phyloP scores from a whole-genome alignment of 2,329 filamentous ascomycete species.

The Phoma sp. region DNA sequence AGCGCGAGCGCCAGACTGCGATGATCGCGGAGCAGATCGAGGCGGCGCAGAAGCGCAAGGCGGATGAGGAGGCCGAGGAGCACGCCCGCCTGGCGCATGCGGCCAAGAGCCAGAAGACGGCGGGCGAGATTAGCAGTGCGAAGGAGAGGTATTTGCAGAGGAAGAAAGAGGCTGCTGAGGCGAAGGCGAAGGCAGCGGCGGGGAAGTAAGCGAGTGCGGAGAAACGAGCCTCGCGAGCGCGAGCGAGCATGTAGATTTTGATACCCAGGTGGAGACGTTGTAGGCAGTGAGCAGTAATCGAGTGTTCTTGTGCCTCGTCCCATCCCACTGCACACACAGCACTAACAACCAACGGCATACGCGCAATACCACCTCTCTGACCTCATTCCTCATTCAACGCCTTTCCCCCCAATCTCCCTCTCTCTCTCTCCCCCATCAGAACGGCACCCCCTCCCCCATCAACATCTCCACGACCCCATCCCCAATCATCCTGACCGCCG shows the following conservation, averaged over 20 bases:
- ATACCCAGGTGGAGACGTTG: not conserved
- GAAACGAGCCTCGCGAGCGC: too few species aligned
- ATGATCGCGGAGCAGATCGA: slow-evolving; percentile 82
- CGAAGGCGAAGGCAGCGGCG: slow-evolving; percentile 62
- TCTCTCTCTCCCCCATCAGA: not conserved
- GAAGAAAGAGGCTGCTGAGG: slow-evolving; percentile 75
- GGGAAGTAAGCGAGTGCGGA: not conserved
- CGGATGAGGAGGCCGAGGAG: slow-evolving; percentile 72
- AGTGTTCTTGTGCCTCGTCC: too few species aligned
- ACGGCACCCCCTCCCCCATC: not conserved
- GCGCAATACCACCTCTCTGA: not conserved
- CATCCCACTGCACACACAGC: too few species aligned
- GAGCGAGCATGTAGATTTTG: too few species aligned
- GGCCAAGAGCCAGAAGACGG: slow-evolving; percentile 79
- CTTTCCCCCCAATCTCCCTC: not conserved
- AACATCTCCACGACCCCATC: not conserved
- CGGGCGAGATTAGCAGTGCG: slow-evolving; percentile 75
- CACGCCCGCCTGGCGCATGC: slow-evolving; percentile 67
- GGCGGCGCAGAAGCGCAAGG: slow-evolving; percentile 71
- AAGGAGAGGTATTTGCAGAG: slow-evolving; percentile 80
- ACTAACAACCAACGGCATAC: too few species aligned
- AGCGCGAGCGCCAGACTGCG: slow-evolving; percentile 75
- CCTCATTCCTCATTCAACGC: not conserved
- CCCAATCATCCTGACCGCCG: not conserved
- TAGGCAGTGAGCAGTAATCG: not conserved